Base-by-base conservation (phyloP, 345 rosid genomes). In the Dipteronia dyeriana region DNA sequence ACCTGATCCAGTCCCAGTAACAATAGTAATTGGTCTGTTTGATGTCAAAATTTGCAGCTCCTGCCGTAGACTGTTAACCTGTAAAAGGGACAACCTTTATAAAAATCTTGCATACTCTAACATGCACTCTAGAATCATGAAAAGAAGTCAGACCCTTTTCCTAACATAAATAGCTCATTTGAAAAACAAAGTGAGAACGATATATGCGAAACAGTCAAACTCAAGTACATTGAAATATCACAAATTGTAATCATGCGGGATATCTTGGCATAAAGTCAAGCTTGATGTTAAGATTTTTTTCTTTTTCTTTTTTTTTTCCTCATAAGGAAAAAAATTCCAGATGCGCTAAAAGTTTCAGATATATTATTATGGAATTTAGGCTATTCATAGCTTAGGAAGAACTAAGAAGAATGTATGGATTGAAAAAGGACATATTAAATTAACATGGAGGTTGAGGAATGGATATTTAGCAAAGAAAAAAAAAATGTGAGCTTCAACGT, bases 1-100 rank as follows among this genome's bases (percentile, higher is more conserved):
- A 96, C 98, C 95, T 91, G 87, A 76, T 81, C 94, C 91, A 75
- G 77, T 83, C 66, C 90, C 76, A 76, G 97, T 90, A 72, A 94
- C 84, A 71, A 97, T 90, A 13, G 93, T 92, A 75, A 97, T 69
- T 75, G 94, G 82, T 80, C 92, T 84, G 56, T 76, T 89, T 71
- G 93, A 83, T 26, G 89, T 76, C 78, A 97, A 72, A 65, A 84
- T 67, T 79, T 84, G 88, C 84, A 94, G 86, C 82, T 97, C 94
- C 85, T 88, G 81, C 71, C 93, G 88, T 29, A 94, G 82, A 78
- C 84, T 91, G 79, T 84, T 81, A 69, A 97, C 97, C 99, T 97
- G 83, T 29, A 80, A 43, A 83, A 34, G 74, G 39, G 13, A 70
- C 73, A 81, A 68, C 61, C 43, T 71, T 8, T 13, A 74, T 39